phyloP scores from a whole-genome alignment of 345 rosid species.

The Litchi chinensis region DNA sequence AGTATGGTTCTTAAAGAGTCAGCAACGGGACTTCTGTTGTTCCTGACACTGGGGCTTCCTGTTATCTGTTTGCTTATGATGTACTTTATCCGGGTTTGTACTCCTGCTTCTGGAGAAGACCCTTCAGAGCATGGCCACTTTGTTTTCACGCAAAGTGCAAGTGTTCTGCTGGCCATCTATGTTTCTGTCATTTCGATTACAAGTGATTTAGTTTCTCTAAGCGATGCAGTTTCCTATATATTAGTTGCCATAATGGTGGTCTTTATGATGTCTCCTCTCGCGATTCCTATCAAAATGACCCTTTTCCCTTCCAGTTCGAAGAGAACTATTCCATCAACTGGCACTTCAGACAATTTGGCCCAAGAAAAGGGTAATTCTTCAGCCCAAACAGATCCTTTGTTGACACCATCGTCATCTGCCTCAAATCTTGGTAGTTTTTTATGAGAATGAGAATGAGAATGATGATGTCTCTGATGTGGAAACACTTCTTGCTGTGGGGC shows the following conservation, averaged over 20 bases:
- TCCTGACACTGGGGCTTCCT: slow-evolving; percentile 81
- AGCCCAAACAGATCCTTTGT: slow-evolving; percentile 50
- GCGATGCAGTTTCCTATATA: slow-evolving; percentile 43
- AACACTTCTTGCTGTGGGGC: slow-evolving; percentile 69
- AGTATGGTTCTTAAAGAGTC: slow-evolving; percentile 59
- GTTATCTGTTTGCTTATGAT: slow-evolving; percentile 61
- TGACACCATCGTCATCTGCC: slow-evolving; percentile 72
- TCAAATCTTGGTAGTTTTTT: slow-evolving; percentile 61
- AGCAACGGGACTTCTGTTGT: slow-evolving; percentile 59
- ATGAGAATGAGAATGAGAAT: slow-evolving; percentile 48
- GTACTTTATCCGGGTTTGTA: slow-evolving; percentile 79
- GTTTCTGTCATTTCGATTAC: slow-evolving; percentile 57
- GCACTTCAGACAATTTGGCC: slow-evolving; percentile 61
- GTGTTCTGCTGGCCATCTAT: slow-evolving; percentile 71
- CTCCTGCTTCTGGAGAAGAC: slow-evolving; percentile 89
- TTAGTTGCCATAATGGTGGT: slow-evolving; percentile 64
- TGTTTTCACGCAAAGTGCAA: slow-evolving; percentile 61
- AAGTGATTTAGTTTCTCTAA: slow-evolving; percentile 44
- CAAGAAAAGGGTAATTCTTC: slow-evolving; percentile 43
- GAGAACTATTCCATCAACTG: slow-evolving; percentile 41
- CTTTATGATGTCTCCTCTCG: slow-evolving; percentile 75
- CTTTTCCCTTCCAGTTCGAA: slow-evolving; percentile 57
- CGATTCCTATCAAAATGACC: slow-evolving; percentile 92
- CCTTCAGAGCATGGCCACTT: slow-evolving; percentile 78
- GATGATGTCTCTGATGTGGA: slow-evolving; percentile 57